Evolutionary conservation across 495 filamentous ascomycete genomes (phyloP), one percentile per base, ranked within the genome.

Genomic region (Hypoxylon intermedium): DNA sequence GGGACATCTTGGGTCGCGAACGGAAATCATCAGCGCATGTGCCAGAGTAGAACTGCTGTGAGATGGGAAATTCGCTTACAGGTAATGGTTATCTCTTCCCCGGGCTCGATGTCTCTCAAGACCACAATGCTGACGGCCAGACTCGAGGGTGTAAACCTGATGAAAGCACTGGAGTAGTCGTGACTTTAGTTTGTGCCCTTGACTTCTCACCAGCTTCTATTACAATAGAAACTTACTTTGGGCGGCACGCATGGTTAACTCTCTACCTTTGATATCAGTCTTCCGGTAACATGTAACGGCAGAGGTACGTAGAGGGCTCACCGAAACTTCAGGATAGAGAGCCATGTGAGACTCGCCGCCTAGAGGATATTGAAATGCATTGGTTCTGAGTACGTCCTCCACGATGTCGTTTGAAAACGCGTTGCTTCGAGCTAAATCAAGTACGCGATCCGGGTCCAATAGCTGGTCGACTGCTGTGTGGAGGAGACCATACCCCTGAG

Each of bases 211-310:
- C 15, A 13, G 11, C 12, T 47, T 9, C 19, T 20, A 12, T 46
- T 12, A 9, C 16, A 0, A 9, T 24, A 9, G 4, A 3, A 6
- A 60, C 72, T 70, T 59, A 77, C 74, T 74, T 75, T 45, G 76
- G 74, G 11, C 63, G 72, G 37, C 74, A 76, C 1, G 70, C 74
- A 46, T 78, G 74, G 43, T 77, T 78, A 24, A 77, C 69, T 46
- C 73, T 69, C 74, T 75, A 11, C n/a, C 18, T 18, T 1, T 5
- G 18, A 16, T 6, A 6, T 36, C 34, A 56, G 60, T 47, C n/a
- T 28, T 16, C 18, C 5, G 1, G 3, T n/a, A 9, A 21, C 24
- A 9, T 42, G 3, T n/a, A 9, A 21, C 24, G 6, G 38, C 6
- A 23, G 46, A 3, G 13, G 19, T 3, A 15, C 1, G 11, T 28